phyloP scores from a whole-genome alignment of 2,329 filamentous ascomycete species.

The Teratosphaeria gauchensis region DNA sequence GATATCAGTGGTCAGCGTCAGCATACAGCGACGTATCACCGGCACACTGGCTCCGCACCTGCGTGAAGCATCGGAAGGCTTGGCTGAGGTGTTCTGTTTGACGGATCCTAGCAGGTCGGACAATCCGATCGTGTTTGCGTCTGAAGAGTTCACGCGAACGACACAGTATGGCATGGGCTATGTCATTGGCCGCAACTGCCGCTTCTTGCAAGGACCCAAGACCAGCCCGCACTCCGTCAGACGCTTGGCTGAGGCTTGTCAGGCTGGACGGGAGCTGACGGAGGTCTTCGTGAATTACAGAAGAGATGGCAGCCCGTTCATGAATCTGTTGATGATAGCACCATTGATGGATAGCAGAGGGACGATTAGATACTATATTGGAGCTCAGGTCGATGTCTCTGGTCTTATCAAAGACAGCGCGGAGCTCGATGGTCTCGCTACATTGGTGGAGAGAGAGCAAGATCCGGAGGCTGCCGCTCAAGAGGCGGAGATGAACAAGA shows the following conservation, averaged over 20 bases:
- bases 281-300: conserved; percentile 68
- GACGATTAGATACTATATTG: conserved; percentile 58
- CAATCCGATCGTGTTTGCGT: conserved; percentile 69
- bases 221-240: conserved; percentile 55
- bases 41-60: conserved; percentile 56
- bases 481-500: conserved; percentile 30
- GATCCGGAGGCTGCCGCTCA: conserved; percentile 24
- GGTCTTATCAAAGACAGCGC: conserved; percentile 57
- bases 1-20: conserved; percentile 58
- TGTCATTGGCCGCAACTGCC: conserved; percentile 65
- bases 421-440: conserved; percentile 53
- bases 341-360: conserved; percentile 61
- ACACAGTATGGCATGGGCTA: conserved; percentile 68
- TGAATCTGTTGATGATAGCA: conserved; percentile 67
- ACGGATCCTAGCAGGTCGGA: conserved; percentile 64
- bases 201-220: conserved; percentile 66
- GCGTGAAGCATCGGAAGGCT: conserved; percentile 59
- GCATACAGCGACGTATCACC: conserved; percentile 58
- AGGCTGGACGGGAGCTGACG: conserved; percentile 57
- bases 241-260: conserved; percentile 52
- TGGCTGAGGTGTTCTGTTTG: conserved; percentile 69
- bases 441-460: conserved; percentile 20
- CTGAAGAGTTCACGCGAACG: conserved; percentile 64
- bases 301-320: conserved; percentile 66
- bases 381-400: conserved; percentile 63